Evolutionary conservation across 2,329 filamentous ascomycete species (phyloP).

Genomic region (Amauroascus verrucosus): DNA sequence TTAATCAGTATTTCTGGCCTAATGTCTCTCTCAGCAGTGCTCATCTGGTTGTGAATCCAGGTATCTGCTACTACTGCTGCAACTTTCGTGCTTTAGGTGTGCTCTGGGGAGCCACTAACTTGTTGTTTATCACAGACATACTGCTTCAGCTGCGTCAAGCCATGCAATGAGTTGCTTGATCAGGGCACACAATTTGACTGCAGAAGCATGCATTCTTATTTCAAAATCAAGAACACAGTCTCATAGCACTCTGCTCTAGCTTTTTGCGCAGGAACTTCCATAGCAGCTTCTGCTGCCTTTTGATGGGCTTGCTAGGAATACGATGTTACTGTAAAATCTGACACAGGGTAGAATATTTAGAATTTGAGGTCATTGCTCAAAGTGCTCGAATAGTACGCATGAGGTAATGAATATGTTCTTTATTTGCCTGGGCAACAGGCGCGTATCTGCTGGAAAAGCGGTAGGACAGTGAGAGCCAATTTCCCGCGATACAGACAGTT

Average conservation of each 20-base stretch:
- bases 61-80: background rate
- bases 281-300: background rate
- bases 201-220: too few species aligned
- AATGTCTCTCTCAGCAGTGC: background rate
- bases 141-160: background rate
- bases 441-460: too few species aligned
- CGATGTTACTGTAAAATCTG: too few species aligned
- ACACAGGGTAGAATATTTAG: too few species aligned
- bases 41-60: constrained; percentile 1
- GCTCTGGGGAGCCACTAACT: background rate
- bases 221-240: background rate
- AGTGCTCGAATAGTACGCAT: too few species aligned
- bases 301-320: too few species aligned
- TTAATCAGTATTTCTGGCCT: background rate
- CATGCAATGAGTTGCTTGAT: background rate
- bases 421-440: too few species aligned
- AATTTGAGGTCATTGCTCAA: too few species aligned
- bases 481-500: background rate
- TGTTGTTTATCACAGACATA: background rate
- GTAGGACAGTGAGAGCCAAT: too few species aligned
- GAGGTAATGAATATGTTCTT: too few species aligned
- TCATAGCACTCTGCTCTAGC: background rate
- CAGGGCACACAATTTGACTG: too few species aligned
- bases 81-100: background rate
- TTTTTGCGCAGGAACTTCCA: background rate